Evolutionary conservation across 1,139 yeast species (phyloP).

Genomic region (Meyerozyma sp.): DNA sequence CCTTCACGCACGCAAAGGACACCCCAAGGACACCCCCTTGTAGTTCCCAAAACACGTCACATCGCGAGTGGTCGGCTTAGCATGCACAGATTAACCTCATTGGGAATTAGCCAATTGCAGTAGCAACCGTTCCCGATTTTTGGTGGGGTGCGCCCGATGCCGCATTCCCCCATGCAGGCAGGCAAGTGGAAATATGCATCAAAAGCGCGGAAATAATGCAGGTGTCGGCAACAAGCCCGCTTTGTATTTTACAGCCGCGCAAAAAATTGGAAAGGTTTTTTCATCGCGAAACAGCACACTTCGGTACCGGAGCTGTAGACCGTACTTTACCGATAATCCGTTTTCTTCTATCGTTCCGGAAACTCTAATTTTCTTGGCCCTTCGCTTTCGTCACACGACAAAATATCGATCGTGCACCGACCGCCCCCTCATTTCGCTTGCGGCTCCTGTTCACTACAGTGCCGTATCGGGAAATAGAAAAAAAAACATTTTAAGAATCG

Average conservation of each 20-base stretch:
- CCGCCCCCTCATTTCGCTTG: constrained; percentile 1
- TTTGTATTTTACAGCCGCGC: too few relatives aligned
- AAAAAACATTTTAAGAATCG: background rate
- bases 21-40: background rate
- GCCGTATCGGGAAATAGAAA: constrained; percentile 1
- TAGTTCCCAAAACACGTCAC: too few relatives aligned
- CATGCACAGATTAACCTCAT: background rate
- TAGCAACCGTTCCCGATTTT: background rate
- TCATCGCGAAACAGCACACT: too few relatives aligned
- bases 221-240: background rate
- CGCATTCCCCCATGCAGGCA: background rate
- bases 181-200: background rate
- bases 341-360: background rate
- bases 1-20: background rate
- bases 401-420: background rate
- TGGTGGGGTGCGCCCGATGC: background rate
- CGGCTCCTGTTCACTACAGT: background rate
- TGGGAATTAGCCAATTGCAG: too few relatives aligned
- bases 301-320: background rate
- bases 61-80: background rate
- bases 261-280: too few relatives aligned
- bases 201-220: background rate
- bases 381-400: background rate
- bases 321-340: background rate
- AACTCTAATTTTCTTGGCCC: background rate